Base-by-base conservation (phyloP, 805 yeast species). In the Yarrowia divulgata region DNA sequence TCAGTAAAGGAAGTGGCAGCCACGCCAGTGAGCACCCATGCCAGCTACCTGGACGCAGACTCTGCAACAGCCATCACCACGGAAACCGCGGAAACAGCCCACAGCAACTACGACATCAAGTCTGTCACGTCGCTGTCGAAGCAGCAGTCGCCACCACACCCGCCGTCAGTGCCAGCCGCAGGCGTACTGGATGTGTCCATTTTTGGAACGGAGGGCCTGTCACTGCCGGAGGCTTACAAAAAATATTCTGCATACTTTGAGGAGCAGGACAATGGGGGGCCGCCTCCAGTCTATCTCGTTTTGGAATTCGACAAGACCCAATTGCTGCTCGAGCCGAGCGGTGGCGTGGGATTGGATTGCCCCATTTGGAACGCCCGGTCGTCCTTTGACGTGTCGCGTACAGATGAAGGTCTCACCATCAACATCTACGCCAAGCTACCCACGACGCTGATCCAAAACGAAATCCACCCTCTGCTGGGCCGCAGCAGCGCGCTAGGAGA, bases 271-370 rank as follows among this genome's bases (percentile, higher is more conserved):
- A 29, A 57, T 23, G 60, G 19, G n/a, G 37, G 32, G 14, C 64
- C 68, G 73, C 86, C 95, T 16, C 83, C 97, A 71, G 84, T 95
- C 48, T 91, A 91, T 78, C 85, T 93, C 75, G 92, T 97, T 1
- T 83, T 95, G 55, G 99, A 95, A 79, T 94, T 93, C 77, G 99
- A 95, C 79, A 95, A 95, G 79, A 92, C 94, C 63, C 95, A 93
- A 72, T 89, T 95, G 72, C 85, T 93, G n/a, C 87, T 94, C 57
- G 97, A 93, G 73, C 94, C 98, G 1, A 86, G 88, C 40, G 86
- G 90, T 67, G 97, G 97, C 46, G 85, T 96, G 0, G 66, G 34
- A 7, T 86, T 92, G 70, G 85, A 85, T 50, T 82, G 84, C 69
- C 94, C 97, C 0, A 85, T 86, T n/a, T 95, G 97, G 87, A 95